These are phyloP conservation scores for Lipomyces starkeyi DNA, from an alignment of 805 yeast genomes.

Conservation along the genomic window DNA sequence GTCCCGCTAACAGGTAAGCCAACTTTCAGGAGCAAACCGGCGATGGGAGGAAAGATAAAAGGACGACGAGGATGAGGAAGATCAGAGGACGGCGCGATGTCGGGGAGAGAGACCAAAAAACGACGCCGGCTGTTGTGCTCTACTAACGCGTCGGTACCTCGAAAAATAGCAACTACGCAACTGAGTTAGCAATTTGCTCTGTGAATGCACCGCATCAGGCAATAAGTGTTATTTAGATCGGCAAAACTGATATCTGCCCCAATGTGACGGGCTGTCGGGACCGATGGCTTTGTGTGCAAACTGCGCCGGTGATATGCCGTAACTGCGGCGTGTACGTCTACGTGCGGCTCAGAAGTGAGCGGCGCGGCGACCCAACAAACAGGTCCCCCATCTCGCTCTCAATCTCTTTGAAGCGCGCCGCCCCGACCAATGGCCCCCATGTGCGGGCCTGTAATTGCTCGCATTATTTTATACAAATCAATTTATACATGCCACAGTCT, in stretches of 20 bases:
- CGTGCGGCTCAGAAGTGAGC: background rate
- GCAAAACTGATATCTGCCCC: background rate
- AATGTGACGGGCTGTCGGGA: background rate
- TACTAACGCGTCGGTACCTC: background rate
- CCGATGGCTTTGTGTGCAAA: background rate
- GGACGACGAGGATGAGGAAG: background rate
- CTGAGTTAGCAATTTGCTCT: background rate
- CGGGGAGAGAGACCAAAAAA: background rate
- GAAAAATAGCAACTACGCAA: background rate
- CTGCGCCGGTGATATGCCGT: background rate
- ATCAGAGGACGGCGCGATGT: background rate
- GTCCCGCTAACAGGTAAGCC: constrained; percentile 8
- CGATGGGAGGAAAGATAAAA: background rate
- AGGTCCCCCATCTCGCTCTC: background rate
- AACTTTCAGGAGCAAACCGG: background rate
- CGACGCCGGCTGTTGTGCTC: background rate
- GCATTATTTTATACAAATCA: too few relatives aligned
- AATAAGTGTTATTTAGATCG: background rate
- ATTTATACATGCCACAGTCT: too few relatives aligned
- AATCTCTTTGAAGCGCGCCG: too few relatives aligned
- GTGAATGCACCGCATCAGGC: background rate
- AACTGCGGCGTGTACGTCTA: background rate
- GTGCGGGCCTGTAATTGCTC: too few relatives aligned
- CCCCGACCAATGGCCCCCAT: too few relatives aligned
- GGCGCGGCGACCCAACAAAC: background rate